These are phyloP conservation scores for Fonsecaea pedrosoi DNA, from an alignment of 2,329 filamentous ascomycete genomes.

Conservation along the genomic window DNA sequence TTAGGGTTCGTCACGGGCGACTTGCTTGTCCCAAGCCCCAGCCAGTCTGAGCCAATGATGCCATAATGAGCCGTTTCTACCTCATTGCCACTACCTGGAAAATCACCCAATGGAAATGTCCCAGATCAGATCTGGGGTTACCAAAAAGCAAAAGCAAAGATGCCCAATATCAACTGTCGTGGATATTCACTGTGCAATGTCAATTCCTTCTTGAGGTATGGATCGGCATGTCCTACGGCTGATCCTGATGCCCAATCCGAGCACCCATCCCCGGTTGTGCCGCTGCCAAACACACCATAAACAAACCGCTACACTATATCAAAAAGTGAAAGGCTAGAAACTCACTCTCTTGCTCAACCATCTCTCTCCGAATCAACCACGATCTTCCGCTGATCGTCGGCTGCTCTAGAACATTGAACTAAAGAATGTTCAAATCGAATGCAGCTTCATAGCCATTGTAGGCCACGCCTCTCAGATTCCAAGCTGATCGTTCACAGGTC, in stretches of 20 bases:
- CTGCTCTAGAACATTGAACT: constrained; percentile 15
- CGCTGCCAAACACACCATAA: constrained; percentile 15
- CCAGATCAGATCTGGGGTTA: constrained; percentile 3
- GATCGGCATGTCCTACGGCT: constrained; percentile 24
- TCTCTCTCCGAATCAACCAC: constrained; percentile 4
- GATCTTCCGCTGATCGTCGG: constrained; percentile 21
- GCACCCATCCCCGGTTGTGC: constrained; percentile 16
- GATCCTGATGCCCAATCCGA: constrained; percentile 36
- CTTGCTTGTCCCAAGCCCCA: background rate
- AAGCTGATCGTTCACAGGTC: constrained; percentile 52
- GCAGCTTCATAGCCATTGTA: constrained; percentile 67
- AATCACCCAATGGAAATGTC: background rate
- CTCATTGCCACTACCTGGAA: background rate
- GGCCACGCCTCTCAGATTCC: constrained; percentile 66
- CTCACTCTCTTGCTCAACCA: constrained; percentile 1
- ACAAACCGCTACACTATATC: constrained; percentile 15
- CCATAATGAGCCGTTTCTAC: background rate
- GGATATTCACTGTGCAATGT: background rate
- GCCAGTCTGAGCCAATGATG: background rate
- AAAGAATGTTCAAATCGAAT: constrained; percentile 55
- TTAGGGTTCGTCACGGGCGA: background rate
- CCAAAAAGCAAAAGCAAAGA: constrained; percentile 10
- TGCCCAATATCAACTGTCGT: constrained; percentile 18
- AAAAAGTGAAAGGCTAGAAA: background rate
- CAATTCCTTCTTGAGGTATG: constrained; percentile 6